phyloP scores from a whole-genome alignment of 1,284 basidiomycete genomes.

The Trichosporon asahii region DNA sequence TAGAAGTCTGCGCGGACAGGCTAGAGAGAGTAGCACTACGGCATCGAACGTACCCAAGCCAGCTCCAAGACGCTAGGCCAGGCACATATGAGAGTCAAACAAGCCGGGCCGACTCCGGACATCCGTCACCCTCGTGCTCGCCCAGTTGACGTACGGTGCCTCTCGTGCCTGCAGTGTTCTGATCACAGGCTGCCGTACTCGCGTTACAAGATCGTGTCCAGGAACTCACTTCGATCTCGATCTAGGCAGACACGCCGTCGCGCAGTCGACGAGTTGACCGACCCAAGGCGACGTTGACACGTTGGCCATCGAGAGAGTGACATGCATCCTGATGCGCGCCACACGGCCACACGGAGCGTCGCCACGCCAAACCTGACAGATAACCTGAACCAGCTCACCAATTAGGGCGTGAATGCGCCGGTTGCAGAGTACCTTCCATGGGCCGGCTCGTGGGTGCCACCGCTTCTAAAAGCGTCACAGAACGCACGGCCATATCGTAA shows the following conservation, averaged over 20 bases:
- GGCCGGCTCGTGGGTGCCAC: neutral
- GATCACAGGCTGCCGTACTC: neutral
- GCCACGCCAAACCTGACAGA: no score
- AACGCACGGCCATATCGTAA: neutral
- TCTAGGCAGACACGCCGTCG: neutral
- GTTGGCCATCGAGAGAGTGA: no score
- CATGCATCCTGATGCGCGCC: no score
- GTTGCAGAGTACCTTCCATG: neutral
- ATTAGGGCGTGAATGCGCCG: no score
- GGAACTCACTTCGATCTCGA: neutral
- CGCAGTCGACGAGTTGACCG: neutral
- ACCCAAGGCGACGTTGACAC: no score
- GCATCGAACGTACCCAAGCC: neutral
- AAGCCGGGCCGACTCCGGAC: neutral
- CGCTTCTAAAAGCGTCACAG: neutral
- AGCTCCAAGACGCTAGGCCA: neutral
- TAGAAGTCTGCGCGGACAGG: no score
- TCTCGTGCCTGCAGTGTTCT: neutral
- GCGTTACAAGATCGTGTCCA: neutral
- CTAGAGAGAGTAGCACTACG: no score
- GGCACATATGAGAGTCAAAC: neutral
- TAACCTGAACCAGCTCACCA: no score
- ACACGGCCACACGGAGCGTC: no score
- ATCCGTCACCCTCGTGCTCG: slow-evolving; percentile 1
- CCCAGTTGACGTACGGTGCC: neutral